Evolutionary conservation across 345 rosid genomes (phyloP).

Genomic region (Eucalyptus sp.): DNA sequence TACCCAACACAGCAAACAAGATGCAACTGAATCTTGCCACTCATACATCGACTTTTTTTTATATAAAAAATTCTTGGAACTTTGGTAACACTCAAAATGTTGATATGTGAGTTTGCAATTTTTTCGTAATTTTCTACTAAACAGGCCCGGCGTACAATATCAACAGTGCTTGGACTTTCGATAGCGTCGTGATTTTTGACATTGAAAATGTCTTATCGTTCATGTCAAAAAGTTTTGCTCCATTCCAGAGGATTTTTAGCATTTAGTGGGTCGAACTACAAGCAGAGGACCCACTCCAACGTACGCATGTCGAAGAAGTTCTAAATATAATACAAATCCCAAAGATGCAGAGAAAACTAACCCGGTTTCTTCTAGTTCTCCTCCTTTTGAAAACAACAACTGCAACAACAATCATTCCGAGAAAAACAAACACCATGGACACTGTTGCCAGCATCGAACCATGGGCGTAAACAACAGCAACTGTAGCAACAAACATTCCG

Average conservation of each 20-base stretch:
- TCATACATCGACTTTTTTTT: neutral
- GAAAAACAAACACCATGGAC: fast-evolving
- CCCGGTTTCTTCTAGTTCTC: neutral
- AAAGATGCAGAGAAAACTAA: neutral
- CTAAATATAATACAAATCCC: neutral
- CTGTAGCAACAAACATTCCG: too few relatives aligned
- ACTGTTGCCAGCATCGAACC: too few relatives aligned
- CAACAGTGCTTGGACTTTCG: neutral
- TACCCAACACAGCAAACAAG: neutral
- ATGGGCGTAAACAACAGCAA: too few relatives aligned
- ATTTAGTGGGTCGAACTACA: neutral
- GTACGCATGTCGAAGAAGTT: neutral
- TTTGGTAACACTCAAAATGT: too few relatives aligned
- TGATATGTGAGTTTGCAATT: too few relatives aligned
- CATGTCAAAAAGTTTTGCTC: neutral
- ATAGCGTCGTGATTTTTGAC: neutral
- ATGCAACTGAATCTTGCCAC: neutral
- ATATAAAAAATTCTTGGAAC: neutral
- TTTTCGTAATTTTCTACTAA: too few relatives aligned
- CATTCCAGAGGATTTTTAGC: neutral
- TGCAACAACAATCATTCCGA: too few relatives aligned
- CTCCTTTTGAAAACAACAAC: neutral
- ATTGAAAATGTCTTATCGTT: neutral
- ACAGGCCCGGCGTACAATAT: too few relatives aligned
- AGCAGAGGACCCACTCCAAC: neutral